Evolutionary conservation across 2,329 filamentous ascomycete genomes (phyloP), one percentile per base, ranked within the genome.

Genomic region (Nakataea oryzae): DNA sequence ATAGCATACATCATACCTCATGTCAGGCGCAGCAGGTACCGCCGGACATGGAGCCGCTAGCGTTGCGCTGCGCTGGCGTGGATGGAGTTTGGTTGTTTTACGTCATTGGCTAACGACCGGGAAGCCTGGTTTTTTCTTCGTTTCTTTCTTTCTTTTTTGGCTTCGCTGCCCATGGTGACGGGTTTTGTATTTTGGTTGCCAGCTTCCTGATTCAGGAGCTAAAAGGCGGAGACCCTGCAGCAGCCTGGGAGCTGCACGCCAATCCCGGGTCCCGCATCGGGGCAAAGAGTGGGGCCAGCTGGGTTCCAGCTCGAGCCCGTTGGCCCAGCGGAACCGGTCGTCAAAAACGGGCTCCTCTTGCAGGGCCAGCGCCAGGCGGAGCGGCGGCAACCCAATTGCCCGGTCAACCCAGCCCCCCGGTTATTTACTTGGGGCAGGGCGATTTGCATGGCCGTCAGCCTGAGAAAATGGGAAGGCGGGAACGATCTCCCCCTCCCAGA

Each of bases 371-470:
- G 11, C 17, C 41, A 17, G 11, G 41, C 41, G 41, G 41, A 50
- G 41, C 34, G 41, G 26, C 24, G 28, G 26, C 26, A 4, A 17
- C 56, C n/a, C 11, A 63, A 65, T 65, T 61, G 62, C 64, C 64
- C 62, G 54, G 64, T 58, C 64, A 66, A 66, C 64, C 47, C 41
- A 60, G 27, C 59, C 54, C 32, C 58, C 54, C 61, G 54, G 63
- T 62, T 66, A 66, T 65, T 65, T 65, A 66, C 63, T 62, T 65
- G 62, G 41, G 41, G 41, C 41, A 50, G 41, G 41, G 41, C 41
- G 41, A 17, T n/a, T 50, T 50, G 24, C 41, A 50, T n/a, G 41
- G 21, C 11, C 41, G 41, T 13, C 41, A 50, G 41, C 41, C 7
- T n/a, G 41, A 24, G 21, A 24, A 50, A 50, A 50, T 50, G 41